Conservation (phyloP, 352 stramenopile species). For the Globisporangium apiculatum region DNA sequence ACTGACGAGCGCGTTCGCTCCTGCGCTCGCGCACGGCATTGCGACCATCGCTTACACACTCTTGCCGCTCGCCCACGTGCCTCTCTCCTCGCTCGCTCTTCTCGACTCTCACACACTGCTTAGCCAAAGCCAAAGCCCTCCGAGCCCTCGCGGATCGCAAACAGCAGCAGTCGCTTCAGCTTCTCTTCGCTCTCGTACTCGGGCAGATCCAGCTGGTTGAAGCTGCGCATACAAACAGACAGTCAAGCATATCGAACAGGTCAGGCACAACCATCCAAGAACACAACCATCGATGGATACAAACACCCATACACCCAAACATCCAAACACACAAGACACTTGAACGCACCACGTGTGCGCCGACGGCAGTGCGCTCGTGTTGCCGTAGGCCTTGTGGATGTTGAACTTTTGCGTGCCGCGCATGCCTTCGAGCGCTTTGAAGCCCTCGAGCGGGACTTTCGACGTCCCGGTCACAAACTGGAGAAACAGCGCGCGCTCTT, state of each 20-base stretch:
- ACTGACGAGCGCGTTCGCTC: no score
- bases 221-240: conserved; percentile 48
- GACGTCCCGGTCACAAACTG: conserved; percentile 92
- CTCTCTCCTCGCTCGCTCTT: no score
- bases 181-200: conserved; percentile 97
- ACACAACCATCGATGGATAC: no score
- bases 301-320: no score
- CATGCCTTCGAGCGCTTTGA: conserved; percentile 98
- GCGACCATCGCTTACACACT: no score
- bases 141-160: conserved; percentile 97
- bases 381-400: conserved; percentile 97
- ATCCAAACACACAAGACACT: no score
- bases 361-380: conserved; percentile 76
- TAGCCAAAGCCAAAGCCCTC: conserved; percentile 98
- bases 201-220: conserved; percentile 99
- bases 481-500: conserved; percentile 89
- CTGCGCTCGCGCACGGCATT: no score
- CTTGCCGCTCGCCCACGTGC: no score
- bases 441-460: conserved; percentile 96
- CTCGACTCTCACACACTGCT: neutral
- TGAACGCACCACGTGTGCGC: conserved; percentile 95
- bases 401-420: conserved; percentile 98
- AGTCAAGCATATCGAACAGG: neutral
- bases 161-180: conserved; percentile 94
- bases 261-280: no score